These are phyloP conservation scores for Eragrostis tef DNA, from an alignment of 202 grass and related monocot species.

Conservation along the genomic window DNA sequence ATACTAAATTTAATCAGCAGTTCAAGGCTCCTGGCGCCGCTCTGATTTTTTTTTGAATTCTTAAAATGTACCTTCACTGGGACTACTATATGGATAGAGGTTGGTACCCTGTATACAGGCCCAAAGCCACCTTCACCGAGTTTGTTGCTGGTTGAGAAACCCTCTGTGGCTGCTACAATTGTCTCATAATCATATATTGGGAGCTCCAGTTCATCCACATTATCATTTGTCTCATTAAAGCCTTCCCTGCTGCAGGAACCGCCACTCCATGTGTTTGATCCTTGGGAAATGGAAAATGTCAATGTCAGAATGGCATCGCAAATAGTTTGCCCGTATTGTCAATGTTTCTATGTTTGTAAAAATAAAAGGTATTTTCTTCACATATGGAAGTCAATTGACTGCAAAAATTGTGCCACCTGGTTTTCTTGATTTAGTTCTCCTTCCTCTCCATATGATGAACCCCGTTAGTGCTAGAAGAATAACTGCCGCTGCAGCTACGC, in stretches of 20 bases:
- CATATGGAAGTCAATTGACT: neutral
- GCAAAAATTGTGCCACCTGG: slow-evolving; percentile 43
- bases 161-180: slow-evolving; percentile 52
- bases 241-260: slow-evolving; percentile 30
- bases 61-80: slow-evolving; percentile 1
- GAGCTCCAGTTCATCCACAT: slow-evolving; percentile 54
- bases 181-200: slow-evolving; percentile 66
- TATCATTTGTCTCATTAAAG: slow-evolving; percentile 41
- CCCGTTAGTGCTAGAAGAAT: slow-evolving; percentile 38
- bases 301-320: neutral
- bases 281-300: slow-evolving; percentile 2
- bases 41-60: neutral
- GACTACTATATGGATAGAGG: neutral
- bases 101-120: slow-evolving; percentile 70
- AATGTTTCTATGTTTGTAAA: neutral
- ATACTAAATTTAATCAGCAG: neutral
- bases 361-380: neutral
- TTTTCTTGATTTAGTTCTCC: slow-evolving; percentile 43
- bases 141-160: slow-evolving; percentile 65
- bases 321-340: neutral
- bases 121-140: slow-evolving; percentile 78
- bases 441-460: slow-evolving; percentile 51
- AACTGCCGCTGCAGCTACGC: slow-evolving; percentile 42
- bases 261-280: slow-evolving; percentile 36
- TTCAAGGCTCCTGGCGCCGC: neutral